A percentile compares a stretch with the other conserved stretches of the same genome.
Evolutionary conservation across 176 grass and related monocot genomes (phyloP).

Genomic region (Olyra latifolia): DNA sequence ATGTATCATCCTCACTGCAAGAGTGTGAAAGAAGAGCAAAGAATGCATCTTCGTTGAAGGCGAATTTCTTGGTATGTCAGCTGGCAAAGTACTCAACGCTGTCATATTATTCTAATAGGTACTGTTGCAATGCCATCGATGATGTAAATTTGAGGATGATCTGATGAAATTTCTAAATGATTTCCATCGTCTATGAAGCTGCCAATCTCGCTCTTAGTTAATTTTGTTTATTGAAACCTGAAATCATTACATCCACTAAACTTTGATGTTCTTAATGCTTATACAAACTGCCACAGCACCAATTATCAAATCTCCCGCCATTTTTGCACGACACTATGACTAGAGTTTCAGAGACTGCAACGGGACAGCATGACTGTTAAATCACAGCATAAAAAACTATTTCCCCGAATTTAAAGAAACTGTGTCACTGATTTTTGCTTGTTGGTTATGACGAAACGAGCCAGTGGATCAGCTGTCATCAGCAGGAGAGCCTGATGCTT

Average conservation of each 20-base stretch:
- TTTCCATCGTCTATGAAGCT: neutral
- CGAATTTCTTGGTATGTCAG: neutral
- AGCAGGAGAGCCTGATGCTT: conserved; percentile 45
- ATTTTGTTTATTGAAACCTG: neutral
- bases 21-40: neutral
- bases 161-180: neutral
- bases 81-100: neutral
- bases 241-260: neutral
- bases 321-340: neutral
- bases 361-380: neutral
- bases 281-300: neutral
- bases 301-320: neutral
- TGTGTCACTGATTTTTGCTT: neutral
- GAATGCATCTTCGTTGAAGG: neutral
- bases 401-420: neutral
- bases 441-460: conserved; percentile 9
- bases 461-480: conserved; percentile 49
- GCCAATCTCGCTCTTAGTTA: neutral
- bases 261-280: neutral
- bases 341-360: neutral
- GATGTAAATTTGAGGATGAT: neutral
- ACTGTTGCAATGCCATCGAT: neutral
- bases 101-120: neutral
- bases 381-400: neutral
- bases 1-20: neutral